A percentile compares a stretch with the other conserved stretches of the same genome.
Conservation (phyloP, 2,329 filamentous ascomycete species). For the Claviceps fusiformis region DNA sequence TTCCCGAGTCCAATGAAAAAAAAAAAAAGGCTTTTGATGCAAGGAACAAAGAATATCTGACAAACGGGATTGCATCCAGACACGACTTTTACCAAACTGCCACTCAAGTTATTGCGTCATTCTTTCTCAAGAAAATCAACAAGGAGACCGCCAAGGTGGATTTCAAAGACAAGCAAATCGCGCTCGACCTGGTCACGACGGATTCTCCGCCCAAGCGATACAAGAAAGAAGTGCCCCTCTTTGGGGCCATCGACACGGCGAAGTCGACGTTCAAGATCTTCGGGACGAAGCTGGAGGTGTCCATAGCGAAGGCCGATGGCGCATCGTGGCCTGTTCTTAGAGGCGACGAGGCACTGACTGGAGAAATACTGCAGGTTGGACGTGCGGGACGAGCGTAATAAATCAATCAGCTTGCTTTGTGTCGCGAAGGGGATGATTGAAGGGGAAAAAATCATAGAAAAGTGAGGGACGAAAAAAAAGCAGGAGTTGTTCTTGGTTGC, state of each 20-base stretch:
- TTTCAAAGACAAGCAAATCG: slow-evolving; percentile 50
- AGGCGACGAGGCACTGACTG: slow-evolving; percentile 54
- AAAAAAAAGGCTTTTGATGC: background rate
- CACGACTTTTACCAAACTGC: slow-evolving; percentile 94
- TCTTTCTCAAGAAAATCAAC: slow-evolving; percentile 95
- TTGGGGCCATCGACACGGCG: slow-evolving; percentile 59
- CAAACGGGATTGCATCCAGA: slow-evolving; percentile 9
- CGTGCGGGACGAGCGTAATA: slow-evolving; percentile 42
- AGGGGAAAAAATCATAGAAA: background rate
- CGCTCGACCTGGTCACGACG: slow-evolving; percentile 71
- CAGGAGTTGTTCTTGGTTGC: background rate
- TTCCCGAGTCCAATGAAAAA: background rate
- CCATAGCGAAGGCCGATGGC: slow-evolving; percentile 56
- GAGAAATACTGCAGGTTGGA: slow-evolving; percentile 82
- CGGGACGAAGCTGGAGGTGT: slow-evolving; percentile 80
- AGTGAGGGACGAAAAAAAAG: too few species aligned
- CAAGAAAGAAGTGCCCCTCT: slow-evolving; percentile 59
- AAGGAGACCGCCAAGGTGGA: slow-evolving; percentile 62
- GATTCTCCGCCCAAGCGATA: slow-evolving; percentile 71
- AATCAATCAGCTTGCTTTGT: background rate
- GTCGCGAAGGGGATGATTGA: too few species aligned
- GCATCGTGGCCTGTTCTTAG: slow-evolving; percentile 75
- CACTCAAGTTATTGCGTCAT: slow-evolving; percentile 70
- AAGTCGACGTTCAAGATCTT: slow-evolving; percentile 69
- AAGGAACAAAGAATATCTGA: background rate